These are phyloP conservation scores for Tuber brumale DNA, from an alignment of 495 filamentous ascomycete genomes.

Conservation along the genomic window DNA sequence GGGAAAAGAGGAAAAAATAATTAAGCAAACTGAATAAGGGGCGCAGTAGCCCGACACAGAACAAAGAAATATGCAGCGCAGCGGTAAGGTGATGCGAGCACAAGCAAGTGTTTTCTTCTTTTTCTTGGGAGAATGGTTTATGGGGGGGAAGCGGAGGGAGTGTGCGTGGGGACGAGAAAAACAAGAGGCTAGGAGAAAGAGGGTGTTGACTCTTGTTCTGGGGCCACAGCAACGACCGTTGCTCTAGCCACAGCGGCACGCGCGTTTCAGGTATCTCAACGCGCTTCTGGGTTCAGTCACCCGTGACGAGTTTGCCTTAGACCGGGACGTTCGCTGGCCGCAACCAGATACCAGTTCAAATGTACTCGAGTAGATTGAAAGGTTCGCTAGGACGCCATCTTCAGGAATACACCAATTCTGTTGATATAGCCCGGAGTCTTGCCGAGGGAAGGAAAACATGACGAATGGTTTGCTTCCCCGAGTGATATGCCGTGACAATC, in stretches of 20 bases:
- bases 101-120: neutral
- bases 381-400: neutral
- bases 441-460: neutral
- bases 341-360: neutral
- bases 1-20: neutral
- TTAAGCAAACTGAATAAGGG: conserved; percentile 7
- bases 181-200: conserved; percentile 14
- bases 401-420: neutral
- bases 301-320: neutral
- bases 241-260: conserved; percentile 9
- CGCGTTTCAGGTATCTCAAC: neutral
- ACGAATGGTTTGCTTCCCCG: neutral
- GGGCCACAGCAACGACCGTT: neutral
- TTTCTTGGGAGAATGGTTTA: neutral
- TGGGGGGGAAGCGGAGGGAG: conserved; percentile 8
- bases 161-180: conserved; percentile 5
- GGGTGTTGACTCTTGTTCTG: neutral
- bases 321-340: neutral
- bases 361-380: neutral
- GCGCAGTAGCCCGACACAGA: neutral
- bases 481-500: neutral
- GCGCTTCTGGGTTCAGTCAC: neutral
- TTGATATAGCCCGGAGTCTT: neutral
- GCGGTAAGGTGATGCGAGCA: neutral
- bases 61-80: conserved; percentile 15